Conservation (phyloP, 2,329 filamentous ascomycete genomes). For the Pseudogymnoascus sp. region DNA sequence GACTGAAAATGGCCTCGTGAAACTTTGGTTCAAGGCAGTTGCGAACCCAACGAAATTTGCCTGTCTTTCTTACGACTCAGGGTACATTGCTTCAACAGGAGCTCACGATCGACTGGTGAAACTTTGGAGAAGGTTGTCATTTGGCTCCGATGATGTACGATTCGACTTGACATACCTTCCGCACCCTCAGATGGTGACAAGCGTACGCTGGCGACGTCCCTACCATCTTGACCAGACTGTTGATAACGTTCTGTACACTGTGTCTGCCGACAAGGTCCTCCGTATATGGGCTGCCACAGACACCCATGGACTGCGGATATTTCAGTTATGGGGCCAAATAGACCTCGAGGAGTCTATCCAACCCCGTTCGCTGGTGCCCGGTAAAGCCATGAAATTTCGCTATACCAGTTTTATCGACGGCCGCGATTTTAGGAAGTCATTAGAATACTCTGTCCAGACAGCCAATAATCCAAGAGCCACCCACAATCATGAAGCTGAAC, state of each 20-base stretch:
- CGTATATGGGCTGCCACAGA: slow-evolving; percentile 79
- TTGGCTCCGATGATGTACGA: slow-evolving; percentile 70
- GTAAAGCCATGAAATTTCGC: slow-evolving; percentile 32
- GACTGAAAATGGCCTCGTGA: slow-evolving; percentile 38
- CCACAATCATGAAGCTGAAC: slow-evolving; percentile 65
- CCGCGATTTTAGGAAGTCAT: slow-evolving; percentile 66
- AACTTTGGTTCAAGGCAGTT: slow-evolving; percentile 66
- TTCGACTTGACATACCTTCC: slow-evolving; percentile 87
- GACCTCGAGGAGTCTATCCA: slow-evolving; percentile 67
- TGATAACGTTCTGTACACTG: slow-evolving; percentile 84
- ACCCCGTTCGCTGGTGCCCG: slow-evolving; percentile 15
- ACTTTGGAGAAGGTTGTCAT: slow-evolving; percentile 82
- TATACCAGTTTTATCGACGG: slow-evolving; percentile 80
- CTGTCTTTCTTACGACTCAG: slow-evolving; percentile 75
- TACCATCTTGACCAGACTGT: slow-evolving; percentile 67
- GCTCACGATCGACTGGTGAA: slow-evolving; percentile 77
- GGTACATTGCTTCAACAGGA: slow-evolving; percentile 75
- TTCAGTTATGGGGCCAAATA: slow-evolving; percentile 73
- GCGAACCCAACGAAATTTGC: slow-evolving; percentile 68
- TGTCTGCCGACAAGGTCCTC: slow-evolving; percentile 71
- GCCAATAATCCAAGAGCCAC: slow-evolving; percentile 39
- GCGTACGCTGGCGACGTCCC: slow-evolving; percentile 76
- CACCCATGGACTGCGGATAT: slow-evolving; percentile 57
- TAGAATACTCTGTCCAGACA: slow-evolving; percentile 64
- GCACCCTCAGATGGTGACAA: slow-evolving; percentile 75